These are phyloP conservation scores for Candida smagusa DNA, from an alignment of 1,139 yeast species.

Conservation along the genomic window DNA sequence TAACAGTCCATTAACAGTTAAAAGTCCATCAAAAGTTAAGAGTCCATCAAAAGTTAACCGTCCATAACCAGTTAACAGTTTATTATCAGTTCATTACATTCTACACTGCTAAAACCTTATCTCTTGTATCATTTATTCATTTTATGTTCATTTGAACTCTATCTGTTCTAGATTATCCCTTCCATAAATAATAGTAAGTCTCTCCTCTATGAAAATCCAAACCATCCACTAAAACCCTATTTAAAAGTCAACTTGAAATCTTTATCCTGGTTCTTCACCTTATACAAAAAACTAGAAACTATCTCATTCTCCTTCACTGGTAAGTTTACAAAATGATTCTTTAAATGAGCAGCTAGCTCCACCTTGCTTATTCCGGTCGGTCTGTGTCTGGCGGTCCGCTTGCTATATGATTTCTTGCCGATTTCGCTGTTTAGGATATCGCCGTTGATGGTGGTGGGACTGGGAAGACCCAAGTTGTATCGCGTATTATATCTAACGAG, in stretches of 20 bases:
- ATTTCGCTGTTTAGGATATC: constrained; percentile 58
- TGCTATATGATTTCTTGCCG: constrained; percentile 61
- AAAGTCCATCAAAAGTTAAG: too few species aligned
- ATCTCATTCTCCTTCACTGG: constrained; percentile 75
- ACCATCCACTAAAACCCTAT: constrained; percentile 5
- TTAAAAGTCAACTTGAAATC: constrained; percentile 41
- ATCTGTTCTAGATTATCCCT: too few species aligned
- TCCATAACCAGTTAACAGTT: too few species aligned
- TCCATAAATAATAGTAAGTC: too few species aligned
- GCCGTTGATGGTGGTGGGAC: constrained; percentile 55
- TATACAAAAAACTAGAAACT: constrained; percentile 73
- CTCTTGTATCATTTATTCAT: too few species aligned
- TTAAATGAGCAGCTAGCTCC: constrained; percentile 54
- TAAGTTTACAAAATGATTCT: constrained; percentile 59
- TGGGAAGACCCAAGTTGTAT: constrained; percentile 49
- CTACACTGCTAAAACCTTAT: too few species aligned
- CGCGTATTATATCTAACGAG: constrained; percentile 57
- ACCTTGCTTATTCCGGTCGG: constrained; percentile 38
- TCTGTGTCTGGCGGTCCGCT: constrained; percentile 25
- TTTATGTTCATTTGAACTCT: too few species aligned
- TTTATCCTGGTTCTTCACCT: constrained; percentile 62
- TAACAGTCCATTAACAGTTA: too few species aligned
- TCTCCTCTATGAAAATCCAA: too few species aligned
- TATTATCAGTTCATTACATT: too few species aligned
- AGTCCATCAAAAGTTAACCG: too few species aligned